These are phyloP conservation scores for Telfairia occidentalis DNA, from an alignment of 331 rosid genomes.

Conservation along the genomic window DNA sequence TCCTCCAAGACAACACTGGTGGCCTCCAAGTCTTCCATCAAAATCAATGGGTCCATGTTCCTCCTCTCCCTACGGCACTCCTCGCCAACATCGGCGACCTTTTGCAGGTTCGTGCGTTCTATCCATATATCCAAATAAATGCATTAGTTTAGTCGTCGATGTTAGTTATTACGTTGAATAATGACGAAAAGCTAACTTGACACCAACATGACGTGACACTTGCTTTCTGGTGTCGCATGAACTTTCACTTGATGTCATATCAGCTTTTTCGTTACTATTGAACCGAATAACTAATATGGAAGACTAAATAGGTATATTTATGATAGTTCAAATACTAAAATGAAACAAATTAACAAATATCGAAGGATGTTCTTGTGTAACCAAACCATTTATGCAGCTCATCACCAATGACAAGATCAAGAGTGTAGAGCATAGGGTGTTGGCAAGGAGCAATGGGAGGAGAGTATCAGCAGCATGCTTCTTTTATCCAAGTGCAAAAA, in stretches of 20 bases:
- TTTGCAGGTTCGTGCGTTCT: slow-evolving; percentile 38
- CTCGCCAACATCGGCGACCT: slow-evolving; percentile 68
- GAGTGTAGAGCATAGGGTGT: slow-evolving; percentile 66
- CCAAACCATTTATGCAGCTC: slow-evolving; percentile 27
- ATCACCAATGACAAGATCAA: slow-evolving; percentile 64
- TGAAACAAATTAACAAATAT: neutral
- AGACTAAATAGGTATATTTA: neutral
- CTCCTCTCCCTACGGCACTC: slow-evolving; percentile 42
- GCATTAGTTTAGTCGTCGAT: neutral
- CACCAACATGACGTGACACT: neutral
- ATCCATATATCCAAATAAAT: neutral
- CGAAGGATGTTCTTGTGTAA: neutral
- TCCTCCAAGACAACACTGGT: slow-evolving; percentile 56
- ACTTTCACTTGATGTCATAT: neutral
- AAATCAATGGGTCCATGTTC: slow-evolving; percentile 55
- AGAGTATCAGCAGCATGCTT: slow-evolving; percentile 69
- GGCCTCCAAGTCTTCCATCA: slow-evolving; percentile 71
- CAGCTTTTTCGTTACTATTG: neutral
- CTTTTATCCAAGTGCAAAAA: slow-evolving; percentile 41
- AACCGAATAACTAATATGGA: neutral
- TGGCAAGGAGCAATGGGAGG: slow-evolving; percentile 39
- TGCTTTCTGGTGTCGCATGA: neutral
- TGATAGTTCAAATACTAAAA: neutral
- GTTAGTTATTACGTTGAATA: neutral
- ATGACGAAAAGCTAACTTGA: neutral